Conservation (phyloP, 1,284 basidiomycete genomes). For the Athelia psychrophila region DNA sequence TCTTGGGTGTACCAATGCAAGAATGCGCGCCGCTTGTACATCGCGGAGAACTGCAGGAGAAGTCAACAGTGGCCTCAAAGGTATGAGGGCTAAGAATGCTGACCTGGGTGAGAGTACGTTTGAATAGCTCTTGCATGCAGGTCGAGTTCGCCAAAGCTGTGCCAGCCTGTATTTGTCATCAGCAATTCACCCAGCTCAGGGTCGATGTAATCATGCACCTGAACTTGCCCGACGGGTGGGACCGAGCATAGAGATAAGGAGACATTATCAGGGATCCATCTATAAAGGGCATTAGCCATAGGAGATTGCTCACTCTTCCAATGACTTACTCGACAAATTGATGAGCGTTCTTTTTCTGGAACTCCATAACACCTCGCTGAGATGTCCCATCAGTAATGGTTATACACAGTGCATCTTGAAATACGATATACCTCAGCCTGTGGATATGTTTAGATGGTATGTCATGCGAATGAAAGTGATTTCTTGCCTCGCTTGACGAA, state of each 20-base stretch:
- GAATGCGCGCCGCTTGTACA: constrained; percentile 86
- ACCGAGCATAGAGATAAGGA: constrained; percentile 81
- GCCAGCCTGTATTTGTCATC: constrained; percentile 49
- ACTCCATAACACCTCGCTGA: constrained; percentile 44
- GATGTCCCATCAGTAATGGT: constrained; percentile 3
- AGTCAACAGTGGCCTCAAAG: constrained; percentile 3
- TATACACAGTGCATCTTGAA: background rate
- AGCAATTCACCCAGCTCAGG: background rate
- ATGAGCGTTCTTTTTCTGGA: constrained; percentile 71
- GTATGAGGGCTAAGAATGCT: constrained; percentile 3
- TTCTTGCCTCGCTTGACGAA: constrained; percentile 74
- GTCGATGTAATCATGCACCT: constrained; percentile 36
- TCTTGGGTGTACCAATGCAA: constrained; percentile 91
- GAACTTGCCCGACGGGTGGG: constrained; percentile 77
- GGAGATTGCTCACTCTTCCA: background rate
- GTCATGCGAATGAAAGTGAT: constrained; percentile 5
- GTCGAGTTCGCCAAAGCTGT: constrained; percentile 86
- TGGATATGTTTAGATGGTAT: constrained; percentile 27
- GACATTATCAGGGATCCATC: constrained; percentile 86
- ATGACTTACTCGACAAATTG: constrained; percentile 74
- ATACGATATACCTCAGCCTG: constrained; percentile 52
- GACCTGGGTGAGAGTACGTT: constrained; percentile 71
- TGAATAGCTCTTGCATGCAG: constrained; percentile 89
- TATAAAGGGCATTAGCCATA: constrained; percentile 23
- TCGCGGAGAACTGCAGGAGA: constrained; percentile 60